These are phyloP conservation scores for Symmetrospora coprosmae DNA, from an alignment of 768 basidiomycete species.

Conservation along the genomic window DNA sequence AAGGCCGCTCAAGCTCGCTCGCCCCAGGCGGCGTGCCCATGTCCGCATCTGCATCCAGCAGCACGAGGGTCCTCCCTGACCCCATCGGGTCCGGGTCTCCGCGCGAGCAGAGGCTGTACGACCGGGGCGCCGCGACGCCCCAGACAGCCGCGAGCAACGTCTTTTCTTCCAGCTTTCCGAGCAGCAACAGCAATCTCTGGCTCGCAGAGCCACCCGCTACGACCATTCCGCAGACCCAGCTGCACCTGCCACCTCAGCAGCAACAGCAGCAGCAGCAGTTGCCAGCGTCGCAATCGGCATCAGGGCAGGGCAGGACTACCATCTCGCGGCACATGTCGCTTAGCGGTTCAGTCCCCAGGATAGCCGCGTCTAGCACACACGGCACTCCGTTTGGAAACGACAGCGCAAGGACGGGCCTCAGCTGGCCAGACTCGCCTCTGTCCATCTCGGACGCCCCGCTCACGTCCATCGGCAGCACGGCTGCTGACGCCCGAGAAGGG, in stretches of 20 bases:
- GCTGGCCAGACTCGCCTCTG: conserved; percentile 4
- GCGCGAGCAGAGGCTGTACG: not conserved
- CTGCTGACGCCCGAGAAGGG: not conserved
- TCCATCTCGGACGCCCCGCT: not conserved
- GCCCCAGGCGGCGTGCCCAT: not conserved
- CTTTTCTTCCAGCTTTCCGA: not conserved
- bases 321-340: not conserved
- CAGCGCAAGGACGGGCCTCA: not conserved
- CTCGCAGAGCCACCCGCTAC: not conserved
- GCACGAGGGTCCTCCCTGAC: not conserved
- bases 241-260: not conserved
- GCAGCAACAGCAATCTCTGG: not conserved
- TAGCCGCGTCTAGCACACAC: not conserved
- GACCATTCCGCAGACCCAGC: too few relatives aligned
- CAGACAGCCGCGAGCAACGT: not conserved
- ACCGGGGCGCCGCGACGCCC: not conserved
- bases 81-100: not conserved
- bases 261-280: not conserved
- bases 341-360: not conserved
- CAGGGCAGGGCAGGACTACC: not conserved
- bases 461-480: too few relatives aligned
- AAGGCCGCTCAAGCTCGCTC: not conserved
- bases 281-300: not conserved
- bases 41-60: too few relatives aligned
- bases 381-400: not conserved